Evolutionary conservation across 371 early-diverging fungal genomes (phyloP).

Genomic region (Quaeritorhiza haematococci): DNA sequence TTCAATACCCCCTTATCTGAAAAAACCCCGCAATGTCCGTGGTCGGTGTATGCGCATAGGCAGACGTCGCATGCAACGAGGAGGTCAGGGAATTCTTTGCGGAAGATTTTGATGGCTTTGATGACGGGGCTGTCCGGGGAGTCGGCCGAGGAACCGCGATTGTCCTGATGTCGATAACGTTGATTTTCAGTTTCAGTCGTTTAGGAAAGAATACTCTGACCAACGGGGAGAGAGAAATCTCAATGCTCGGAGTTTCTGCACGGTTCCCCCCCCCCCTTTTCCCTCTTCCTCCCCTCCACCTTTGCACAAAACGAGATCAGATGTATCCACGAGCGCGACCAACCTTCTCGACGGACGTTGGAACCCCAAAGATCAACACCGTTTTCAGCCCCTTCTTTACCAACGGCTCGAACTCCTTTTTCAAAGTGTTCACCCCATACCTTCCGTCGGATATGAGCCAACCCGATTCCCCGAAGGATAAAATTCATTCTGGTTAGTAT

Average conservation of each 20-base stretch:
- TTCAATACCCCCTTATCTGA: slow-evolving; percentile 69
- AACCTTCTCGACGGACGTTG: slow-evolving; percentile 55
- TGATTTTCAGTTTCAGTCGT: background rate
- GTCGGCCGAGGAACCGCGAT: slow-evolving; percentile 74
- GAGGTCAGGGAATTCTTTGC: slow-evolving; percentile 71
- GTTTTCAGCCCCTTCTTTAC: slow-evolving; percentile 79
- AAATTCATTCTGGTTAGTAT: too few relatives aligned
- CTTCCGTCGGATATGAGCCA: slow-evolving; percentile 22
- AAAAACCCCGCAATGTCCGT: slow-evolving; percentile 81
- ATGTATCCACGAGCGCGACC: background rate
- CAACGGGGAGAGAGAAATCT: too few relatives aligned
- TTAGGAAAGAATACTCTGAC: too few relatives aligned
- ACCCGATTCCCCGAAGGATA: too few relatives aligned
- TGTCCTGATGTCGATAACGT: slow-evolving; percentile 58
- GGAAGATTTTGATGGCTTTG: slow-evolving; percentile 71
- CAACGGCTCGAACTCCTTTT: slow-evolving; percentile 72
- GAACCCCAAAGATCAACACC: slow-evolving; percentile 94
- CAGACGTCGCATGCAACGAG: slow-evolving; percentile 94
- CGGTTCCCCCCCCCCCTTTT: too few relatives aligned
- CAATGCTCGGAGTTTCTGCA: too few relatives aligned
- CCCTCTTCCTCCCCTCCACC: too few relatives aligned
- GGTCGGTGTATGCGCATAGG: slow-evolving; percentile 90
- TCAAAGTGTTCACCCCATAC: slow-evolving; percentile 75
- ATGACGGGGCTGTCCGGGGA: slow-evolving; percentile 86
- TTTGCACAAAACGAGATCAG: too few relatives aligned